phyloP scores from a whole-genome alignment of 148 eudicot genomes.

The Fagopyrum homotropicum region DNA sequence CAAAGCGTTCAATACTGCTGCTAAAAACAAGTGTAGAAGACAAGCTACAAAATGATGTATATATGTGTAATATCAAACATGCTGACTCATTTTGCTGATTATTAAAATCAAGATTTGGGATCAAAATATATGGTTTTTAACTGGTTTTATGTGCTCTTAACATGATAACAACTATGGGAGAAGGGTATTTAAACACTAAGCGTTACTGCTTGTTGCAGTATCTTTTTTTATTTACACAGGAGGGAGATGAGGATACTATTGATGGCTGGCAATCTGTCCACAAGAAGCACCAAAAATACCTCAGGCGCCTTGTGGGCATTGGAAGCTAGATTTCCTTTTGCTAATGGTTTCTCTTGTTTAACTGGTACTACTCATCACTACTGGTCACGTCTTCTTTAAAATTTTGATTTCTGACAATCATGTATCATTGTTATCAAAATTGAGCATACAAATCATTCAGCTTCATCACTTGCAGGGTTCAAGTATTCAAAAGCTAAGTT shows the following conservation, averaged over 20 bases:
- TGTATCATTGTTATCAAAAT: neutral
- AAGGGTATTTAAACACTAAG: no score
- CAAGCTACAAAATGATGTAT: slow-evolving; percentile 59
- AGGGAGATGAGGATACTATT: no score
- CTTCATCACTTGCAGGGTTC: slow-evolving; percentile 42
- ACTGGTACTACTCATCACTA: slow-evolving; percentile 14
- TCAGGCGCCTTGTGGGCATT: slow-evolving; percentile 48
- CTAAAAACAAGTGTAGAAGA: slow-evolving; percentile 69
- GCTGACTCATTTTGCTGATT: neutral
- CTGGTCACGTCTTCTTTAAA: neutral
- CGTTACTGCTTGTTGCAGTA: no score
- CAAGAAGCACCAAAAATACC: no score
- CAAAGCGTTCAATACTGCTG: slow-evolving; percentile 37
- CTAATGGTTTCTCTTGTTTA: slow-evolving; percentile 41
- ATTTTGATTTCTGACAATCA: neutral
- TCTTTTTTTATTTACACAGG: no score
- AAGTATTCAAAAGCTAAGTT: no score
- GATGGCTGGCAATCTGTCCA: no score
- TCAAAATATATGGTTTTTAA: neutral
- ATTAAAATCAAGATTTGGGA: neutral
- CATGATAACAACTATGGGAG: no score
- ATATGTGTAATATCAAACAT: slow-evolving; percentile 12
- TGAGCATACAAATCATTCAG: neutral
- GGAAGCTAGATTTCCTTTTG: slow-evolving; percentile 66
- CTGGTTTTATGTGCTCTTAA: no score